Evolutionary conservation across 2,329 filamentous ascomycete species (phyloP).

Genomic region (Fusarium graminum): DNA sequence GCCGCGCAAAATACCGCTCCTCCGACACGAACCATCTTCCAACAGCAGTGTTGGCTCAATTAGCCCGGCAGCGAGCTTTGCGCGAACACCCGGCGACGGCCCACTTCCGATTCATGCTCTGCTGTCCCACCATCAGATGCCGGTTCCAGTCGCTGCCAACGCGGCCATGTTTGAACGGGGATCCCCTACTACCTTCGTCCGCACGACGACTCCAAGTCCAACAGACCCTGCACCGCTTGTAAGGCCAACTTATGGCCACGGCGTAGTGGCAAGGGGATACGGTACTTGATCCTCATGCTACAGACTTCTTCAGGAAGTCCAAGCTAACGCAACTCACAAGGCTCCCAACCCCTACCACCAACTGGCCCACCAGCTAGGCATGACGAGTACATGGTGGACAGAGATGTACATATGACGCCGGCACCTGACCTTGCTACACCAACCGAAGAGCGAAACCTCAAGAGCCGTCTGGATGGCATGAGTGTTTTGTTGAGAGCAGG

Average conservation of each 20-base stretch:
- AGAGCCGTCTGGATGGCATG: slow-evolving; percentile 65
- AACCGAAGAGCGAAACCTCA: slow-evolving; percentile 42
- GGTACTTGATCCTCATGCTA: slow-evolving; percentile 50
- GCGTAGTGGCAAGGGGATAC: slow-evolving; percentile 51
- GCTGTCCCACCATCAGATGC: slow-evolving; percentile 59
- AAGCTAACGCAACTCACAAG: slow-evolving; percentile 52
- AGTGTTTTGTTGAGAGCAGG: slow-evolving; percentile 70
- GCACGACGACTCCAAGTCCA: slow-evolving; percentile 44
- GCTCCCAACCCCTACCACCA: slow-evolving; percentile 53
- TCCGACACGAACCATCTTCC: slow-evolving; percentile 63
- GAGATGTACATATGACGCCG: slow-evolving; percentile 52
- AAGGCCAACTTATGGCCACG: slow-evolving; percentile 42
- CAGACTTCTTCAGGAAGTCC: slow-evolving; percentile 34
- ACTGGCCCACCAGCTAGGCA: slow-evolving; percentile 52
- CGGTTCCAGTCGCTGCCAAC: slow-evolving; percentile 28
- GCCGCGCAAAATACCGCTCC: slow-evolving; percentile 52
- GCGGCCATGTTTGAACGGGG: slow-evolving; percentile 40
- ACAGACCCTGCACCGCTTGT: slow-evolving; percentile 39
- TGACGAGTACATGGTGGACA: slow-evolving; percentile 47
- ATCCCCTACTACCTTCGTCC: slow-evolving; percentile 35
- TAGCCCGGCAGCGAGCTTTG: slow-evolving; percentile 54
- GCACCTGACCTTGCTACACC: slow-evolving; percentile 40
- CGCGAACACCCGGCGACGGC: slow-evolving; percentile 63
- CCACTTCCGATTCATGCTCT: slow-evolving; percentile 68
- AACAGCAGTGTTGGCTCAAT: slow-evolving; percentile 59